phyloP scores from a whole-genome alignment of 2,329 filamentous ascomycete species.

The Penicillium sp. region DNA sequence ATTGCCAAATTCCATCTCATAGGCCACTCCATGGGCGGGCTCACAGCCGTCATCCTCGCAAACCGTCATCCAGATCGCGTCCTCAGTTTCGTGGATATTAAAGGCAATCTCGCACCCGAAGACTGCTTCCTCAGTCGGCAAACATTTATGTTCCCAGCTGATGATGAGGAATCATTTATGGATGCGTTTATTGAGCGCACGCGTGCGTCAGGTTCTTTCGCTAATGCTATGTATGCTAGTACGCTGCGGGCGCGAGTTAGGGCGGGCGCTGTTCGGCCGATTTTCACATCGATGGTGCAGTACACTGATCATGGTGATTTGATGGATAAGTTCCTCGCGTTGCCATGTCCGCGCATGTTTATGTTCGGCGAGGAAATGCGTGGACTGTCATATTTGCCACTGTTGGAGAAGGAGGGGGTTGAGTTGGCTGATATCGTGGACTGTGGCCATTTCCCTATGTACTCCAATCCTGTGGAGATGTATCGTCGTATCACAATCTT shows the following conservation, averaged over 20 bases:
- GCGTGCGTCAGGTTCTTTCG: conserved; percentile 9
- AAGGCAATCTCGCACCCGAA: conserved; percentile 28
- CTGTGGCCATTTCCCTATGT: conserved; percentile 31
- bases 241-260: conserved; percentile 19
- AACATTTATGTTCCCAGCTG: conserved; percentile 21
- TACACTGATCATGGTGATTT: conserved; percentile 24
- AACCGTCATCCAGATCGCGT: conserved; percentile 12
- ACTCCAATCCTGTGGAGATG: conserved; percentile 31
- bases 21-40: conserved; percentile 30
- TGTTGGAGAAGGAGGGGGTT: conserved; percentile 15
- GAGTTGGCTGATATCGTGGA: conserved; percentile 25
- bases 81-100: conserved; percentile 28
- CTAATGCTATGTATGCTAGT: conserved; percentile 23
- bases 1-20: conserved; percentile 25
- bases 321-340: conserved; percentile 16
- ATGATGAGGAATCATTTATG: conserved; percentile 19
- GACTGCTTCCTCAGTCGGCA: conserved; percentile 31
- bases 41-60: conserved; percentile 25
- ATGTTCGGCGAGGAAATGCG: conserved; percentile 27
- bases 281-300: conserved; percentile 28
- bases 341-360: conserved; percentile 23
- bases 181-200: conserved; percentile 22
- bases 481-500: conserved; percentile 21
- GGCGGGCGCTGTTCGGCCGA: conserved; percentile 18
- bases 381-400: conserved; percentile 21